Evolutionary conservation across 345 rosid species (phyloP).

Genomic region (Eucalyptus polybractea): DNA sequence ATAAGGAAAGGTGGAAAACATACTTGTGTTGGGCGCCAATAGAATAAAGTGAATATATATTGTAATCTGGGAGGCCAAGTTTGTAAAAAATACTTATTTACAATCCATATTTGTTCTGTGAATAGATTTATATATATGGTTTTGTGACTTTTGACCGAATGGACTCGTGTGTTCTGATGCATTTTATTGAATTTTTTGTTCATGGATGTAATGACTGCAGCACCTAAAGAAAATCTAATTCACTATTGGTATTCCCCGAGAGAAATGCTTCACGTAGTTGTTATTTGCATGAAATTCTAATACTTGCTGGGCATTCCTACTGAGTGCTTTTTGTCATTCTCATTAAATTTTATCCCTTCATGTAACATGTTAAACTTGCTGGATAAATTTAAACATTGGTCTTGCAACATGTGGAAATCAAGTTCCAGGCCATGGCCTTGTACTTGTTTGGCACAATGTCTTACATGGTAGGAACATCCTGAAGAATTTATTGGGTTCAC

Average conservation of each 20-base stretch:
- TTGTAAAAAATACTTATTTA: not conserved
- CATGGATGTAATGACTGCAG: not conserved
- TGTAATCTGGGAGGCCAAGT: not conserved
- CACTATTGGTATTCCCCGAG: not conserved
- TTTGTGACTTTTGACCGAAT: not conserved
- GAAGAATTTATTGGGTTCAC: not conserved
- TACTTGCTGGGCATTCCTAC: not conserved
- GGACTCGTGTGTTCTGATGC: not conserved
- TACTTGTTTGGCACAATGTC: not conserved
- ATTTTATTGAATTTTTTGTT: not conserved
- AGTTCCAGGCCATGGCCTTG: not conserved
- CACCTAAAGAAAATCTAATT: not conserved
- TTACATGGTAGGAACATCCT: not conserved
- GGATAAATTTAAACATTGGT: not conserved
- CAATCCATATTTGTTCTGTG: not conserved
- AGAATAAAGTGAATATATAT: not conserved
- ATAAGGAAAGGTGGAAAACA: not conserved
- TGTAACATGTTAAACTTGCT: not conserved
- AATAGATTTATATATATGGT: not conserved
- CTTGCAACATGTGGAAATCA: not conserved
- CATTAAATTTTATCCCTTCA: not conserved
- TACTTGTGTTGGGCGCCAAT: not conserved
- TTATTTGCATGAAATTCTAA: not conserved
- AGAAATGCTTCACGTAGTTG: not conserved
- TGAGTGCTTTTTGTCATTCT: not conserved